Evolutionary conservation across 345 rosid genomes (phyloP), one percentile per base, ranked within the genome.

Genomic region (Nephelium lappaceum): DNA sequence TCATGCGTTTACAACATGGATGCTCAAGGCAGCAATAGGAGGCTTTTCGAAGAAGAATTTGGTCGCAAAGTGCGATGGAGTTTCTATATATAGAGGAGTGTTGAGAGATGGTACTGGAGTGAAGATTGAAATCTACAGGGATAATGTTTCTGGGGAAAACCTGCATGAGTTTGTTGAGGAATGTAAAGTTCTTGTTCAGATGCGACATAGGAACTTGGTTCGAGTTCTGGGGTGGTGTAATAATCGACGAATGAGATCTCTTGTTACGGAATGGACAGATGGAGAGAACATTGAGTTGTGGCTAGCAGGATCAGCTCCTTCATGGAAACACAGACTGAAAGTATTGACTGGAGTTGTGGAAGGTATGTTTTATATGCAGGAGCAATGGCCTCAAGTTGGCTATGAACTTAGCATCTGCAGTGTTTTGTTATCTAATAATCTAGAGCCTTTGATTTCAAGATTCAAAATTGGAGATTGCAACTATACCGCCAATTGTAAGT

Each of bases 141-240:
- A n/a, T n/a, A n/a, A n/a, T n/a, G n/a, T n/a, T n/a, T n/a, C n/a
- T n/a, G n/a, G n/a, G n/a, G n/a, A n/a, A n/a, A n/a, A n/a, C n/a
- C n/a, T n/a, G n/a, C n/a, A n/a, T n/a, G n/a, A n/a, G n/a, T n/a
- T n/a, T 43, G 76, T 67, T 0, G 82, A 80, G 64, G 91, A 88
- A 73, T 88, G 93, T 14, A 78, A 83, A 81, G 75, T 83, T 78
- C 80, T 87, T 51, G 92, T 79, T 72, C 87, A 84, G 64, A 61
- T 93, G 53, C 23, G 83, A 24, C 95, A 93, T 80, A 84, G 75
- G 85, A 93, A 93, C 78, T 11, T 93, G 51, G 86, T 93, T 5
- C 83, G 79, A 24, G 91, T 91, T 11, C 58, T 88, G 71, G 97
- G 95, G 69, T 93, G 95, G 93, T 89, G 93, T 45, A 68, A 69